phyloP scores from a whole-genome alignment of 1,139 yeast species.

The Yamadazyma sp. region DNA sequence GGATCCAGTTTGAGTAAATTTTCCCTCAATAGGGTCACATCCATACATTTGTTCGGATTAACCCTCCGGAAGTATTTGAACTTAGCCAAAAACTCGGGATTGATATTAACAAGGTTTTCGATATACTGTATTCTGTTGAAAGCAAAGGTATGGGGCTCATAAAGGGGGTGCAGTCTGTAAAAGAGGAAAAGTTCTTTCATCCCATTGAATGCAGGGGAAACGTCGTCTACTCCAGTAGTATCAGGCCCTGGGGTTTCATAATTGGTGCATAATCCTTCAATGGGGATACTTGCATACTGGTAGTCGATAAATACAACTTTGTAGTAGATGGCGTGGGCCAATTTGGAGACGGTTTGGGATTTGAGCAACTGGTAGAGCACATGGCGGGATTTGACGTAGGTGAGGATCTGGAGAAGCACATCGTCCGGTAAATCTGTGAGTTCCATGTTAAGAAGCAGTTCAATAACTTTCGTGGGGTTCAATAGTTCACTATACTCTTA shows the following conservation, averaged over 20 bases:
- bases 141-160: background rate
- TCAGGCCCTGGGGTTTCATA: background rate
- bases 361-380: background rate
- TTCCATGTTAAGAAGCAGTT: too few species aligned
- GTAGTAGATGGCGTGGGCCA: background rate
- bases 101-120: background rate
- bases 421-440: too few species aligned
- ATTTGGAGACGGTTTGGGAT: background rate
- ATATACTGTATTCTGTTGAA: background rate
- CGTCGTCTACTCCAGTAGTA: background rate
- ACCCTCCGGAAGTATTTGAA: too few species aligned
- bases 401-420: background rate
- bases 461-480: too few species aligned
- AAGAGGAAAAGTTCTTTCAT: background rate
- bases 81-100: background rate
- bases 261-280: background rate
- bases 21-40: too few species aligned
- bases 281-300: background rate
- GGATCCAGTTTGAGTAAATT: too few species aligned
- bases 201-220: background rate
- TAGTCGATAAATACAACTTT: background rate
- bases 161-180: background rate
- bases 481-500: too few species aligned
- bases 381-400: background rate
- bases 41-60: too few species aligned